These are phyloP conservation scores for Mayamaea pseudoterrestris DNA, from an alignment of 108 stramenopile species.

Conservation along the genomic window DNA sequence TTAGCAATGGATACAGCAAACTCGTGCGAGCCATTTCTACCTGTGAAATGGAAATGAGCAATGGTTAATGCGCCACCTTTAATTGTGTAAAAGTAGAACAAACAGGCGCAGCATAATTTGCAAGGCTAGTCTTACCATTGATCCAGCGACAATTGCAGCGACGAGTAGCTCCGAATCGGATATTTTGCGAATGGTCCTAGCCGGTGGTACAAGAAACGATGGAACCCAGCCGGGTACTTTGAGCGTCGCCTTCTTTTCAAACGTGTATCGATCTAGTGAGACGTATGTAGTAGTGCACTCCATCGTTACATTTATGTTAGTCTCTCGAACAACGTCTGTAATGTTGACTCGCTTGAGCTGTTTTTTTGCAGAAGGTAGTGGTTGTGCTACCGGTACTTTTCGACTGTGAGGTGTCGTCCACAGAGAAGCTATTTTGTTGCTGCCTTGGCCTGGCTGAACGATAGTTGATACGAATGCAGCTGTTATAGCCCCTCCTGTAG, in stretches of 20 bases:
- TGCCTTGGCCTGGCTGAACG: no score
- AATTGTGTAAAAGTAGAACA: no score
- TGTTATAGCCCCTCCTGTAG: no score
- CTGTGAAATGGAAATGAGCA: no score
- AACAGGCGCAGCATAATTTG: no score
- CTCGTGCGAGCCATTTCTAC: constrained; percentile 59
- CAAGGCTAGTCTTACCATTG: no score
- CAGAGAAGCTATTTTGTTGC: no score
- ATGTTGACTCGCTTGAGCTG: constrained; percentile 39
- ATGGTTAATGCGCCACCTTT: no score
- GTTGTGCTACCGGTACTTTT: no score
- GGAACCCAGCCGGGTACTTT: constrained; percentile 33
- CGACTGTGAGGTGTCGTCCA: no score
- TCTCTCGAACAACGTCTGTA: constrained; percentile 25
- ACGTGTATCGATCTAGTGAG: constrained; percentile 24
- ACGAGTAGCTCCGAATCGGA: constrained; percentile 56
- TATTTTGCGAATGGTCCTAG: constrained; percentile 42
- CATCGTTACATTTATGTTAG: constrained; percentile 33
- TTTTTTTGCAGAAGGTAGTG: no score
- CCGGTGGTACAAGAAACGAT: constrained; percentile 13
- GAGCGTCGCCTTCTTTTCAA: constrained; percentile 16
- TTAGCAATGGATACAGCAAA: constrained; percentile 56
- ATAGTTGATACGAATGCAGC: no score
- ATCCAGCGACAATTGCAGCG: constrained; percentile 59
- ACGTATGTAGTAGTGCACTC: constrained; percentile 8